phyloP scores from a whole-genome alignment of 352 stramenopile genomes.

The Phytopythium litorale region DNA sequence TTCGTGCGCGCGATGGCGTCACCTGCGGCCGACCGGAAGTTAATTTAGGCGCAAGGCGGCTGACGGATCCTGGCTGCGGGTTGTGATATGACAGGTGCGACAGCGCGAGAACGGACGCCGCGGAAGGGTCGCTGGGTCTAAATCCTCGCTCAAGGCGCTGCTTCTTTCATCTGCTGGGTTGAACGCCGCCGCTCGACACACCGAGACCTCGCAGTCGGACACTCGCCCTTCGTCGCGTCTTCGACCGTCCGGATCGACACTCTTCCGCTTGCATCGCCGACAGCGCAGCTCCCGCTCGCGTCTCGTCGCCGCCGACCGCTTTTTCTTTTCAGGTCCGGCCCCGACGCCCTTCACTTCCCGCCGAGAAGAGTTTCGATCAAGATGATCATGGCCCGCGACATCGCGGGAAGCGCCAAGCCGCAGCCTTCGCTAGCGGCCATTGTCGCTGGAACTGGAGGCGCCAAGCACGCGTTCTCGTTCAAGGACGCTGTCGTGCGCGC shows the following conservation, averaged over 20 bases:
- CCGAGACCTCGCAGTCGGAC: neutral
- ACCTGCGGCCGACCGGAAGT: neutral
- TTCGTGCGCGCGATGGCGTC: neutral
- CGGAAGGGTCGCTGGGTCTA: slow-evolving; percentile 5
- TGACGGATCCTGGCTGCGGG: neutral
- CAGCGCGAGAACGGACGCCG: slow-evolving; percentile 4
- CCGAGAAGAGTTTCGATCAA: neutral
- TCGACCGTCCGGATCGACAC: neutral
- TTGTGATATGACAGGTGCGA: slow-evolving; percentile 1
- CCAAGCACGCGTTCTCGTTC: slow-evolving; percentile 25
- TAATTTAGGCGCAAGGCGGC: neutral
- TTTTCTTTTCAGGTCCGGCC: neutral
- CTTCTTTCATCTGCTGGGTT: neutral
- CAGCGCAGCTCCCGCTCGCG: neutral
- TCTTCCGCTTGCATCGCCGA: neutral
- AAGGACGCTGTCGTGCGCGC: slow-evolving; percentile 29
- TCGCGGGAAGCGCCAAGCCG: neutral
- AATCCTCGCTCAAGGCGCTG: neutral
- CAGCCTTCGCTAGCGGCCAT: slow-evolving; percentile 8
- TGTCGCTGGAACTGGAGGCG: slow-evolving; percentile 1
- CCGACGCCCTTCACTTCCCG: neutral
- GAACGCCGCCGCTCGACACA: neutral
- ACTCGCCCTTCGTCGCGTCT: neutral
- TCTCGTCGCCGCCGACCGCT: neutral
- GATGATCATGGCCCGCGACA: slow-evolving; percentile 21